Percentiles rank a stretch among this genome's conserved stretches.
Evolutionary conservation across 345 rosid genomes (phyloP).

Genomic region (Bruguiera gymnorhiza): DNA sequence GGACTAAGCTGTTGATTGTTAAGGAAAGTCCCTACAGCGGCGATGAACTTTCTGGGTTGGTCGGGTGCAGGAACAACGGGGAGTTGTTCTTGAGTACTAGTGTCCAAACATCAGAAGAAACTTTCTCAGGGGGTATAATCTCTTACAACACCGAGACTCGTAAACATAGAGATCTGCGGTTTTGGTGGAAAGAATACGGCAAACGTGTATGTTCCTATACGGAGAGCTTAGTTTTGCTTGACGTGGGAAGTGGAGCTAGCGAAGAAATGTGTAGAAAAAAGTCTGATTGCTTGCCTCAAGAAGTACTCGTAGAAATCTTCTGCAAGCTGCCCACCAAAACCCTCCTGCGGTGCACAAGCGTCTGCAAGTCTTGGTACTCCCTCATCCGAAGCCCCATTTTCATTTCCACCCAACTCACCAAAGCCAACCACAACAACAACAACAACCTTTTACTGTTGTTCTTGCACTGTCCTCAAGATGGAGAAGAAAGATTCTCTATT

Average conservation of each 20-base stretch:
- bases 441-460: too few species aligned
- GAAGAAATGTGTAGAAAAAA: neutral
- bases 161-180: neutral
- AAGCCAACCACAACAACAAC: neutral
- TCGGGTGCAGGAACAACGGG: neutral
- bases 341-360: neutral
- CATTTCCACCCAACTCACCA: constrained; percentile 6
- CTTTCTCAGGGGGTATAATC: neutral
- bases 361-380: constrained; percentile 14
- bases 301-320: neutral
- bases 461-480: neutral
- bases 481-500: neutral
- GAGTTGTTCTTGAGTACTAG: neutral
- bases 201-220: neutral
- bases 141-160: neutral
- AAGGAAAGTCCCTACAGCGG: neutral
- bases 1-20: neutral
- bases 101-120: neutral
- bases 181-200: too few species aligned
- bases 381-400: constrained; percentile 7
- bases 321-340: constrained; percentile 1
- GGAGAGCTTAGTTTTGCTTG: neutral
- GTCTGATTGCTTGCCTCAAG: constrained; percentile 3
- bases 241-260: neutral
- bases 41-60: neutral